Percentiles rank a stretch among this genome's conserved stretches.
These are phyloP conservation scores for Magnolia sinica DNA, from an alignment of 164 flowering plant genomes.

Conservation along the genomic window DNA sequence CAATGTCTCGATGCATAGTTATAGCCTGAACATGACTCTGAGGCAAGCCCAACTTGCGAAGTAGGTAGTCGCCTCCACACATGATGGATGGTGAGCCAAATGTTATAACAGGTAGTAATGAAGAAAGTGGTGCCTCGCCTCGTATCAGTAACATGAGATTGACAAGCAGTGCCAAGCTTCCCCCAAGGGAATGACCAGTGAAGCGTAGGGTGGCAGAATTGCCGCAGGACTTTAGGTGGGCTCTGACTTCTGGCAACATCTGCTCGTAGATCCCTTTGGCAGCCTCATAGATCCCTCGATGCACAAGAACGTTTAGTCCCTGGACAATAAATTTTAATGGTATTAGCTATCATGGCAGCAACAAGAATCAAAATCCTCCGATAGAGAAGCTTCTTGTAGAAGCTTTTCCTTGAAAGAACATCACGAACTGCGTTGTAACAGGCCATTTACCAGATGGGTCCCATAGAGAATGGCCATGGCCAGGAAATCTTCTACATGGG, in stretches of 20 bases:
- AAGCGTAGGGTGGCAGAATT: constrained; percentile 73
- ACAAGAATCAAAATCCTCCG: neutral
- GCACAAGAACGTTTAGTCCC: constrained; percentile 87
- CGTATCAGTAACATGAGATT: constrained; percentile 87
- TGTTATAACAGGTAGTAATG: constrained; percentile 86
- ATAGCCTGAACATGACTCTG: constrained; percentile 69
- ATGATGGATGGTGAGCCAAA: constrained; percentile 87
- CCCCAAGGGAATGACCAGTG: constrained; percentile 98
- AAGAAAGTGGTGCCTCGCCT: constrained; percentile 72
- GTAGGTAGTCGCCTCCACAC: constrained; percentile 93
- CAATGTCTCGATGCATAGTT: constrained; percentile 92
- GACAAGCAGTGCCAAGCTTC: constrained; percentile 78
- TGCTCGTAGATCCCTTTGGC: constrained; percentile 94
- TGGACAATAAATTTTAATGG: constrained; percentile 17
- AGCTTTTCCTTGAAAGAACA: neutral
- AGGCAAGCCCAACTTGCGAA: constrained; percentile 69
- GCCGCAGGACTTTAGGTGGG: constrained; percentile 62
- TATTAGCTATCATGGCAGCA: neutral
- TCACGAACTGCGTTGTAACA: neutral
- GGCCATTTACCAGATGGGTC: neutral
- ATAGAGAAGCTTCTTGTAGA: neutral
- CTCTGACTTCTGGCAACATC: constrained; percentile 82
- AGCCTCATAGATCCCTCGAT: constrained; percentile 96
- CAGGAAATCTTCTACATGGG: neutral
- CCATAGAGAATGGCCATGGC: neutral